Percentiles rank a stretch among this genome's conserved stretches.
Evolutionary conservation across 345 rosid genomes (phyloP).

Genomic region (Turnera subulata): DNA sequence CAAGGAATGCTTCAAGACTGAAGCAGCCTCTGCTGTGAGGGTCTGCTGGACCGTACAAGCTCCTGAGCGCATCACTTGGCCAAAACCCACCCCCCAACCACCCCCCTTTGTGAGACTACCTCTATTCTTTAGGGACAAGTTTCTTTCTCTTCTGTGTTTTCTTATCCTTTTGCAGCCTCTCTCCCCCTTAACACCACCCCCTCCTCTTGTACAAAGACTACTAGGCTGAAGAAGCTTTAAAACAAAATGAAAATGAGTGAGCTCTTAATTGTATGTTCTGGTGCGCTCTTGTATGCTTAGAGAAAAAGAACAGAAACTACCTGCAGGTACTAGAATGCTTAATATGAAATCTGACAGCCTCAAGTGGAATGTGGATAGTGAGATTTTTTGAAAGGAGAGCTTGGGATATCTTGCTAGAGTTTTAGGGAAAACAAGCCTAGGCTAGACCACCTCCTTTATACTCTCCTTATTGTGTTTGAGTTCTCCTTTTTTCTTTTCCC

Average conservation of each 20-base stretch:
- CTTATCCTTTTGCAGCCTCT: conserved; percentile 3
- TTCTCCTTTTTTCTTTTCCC: too few relatives aligned
- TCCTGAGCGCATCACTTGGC: conserved; percentile 80
- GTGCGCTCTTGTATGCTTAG: too few relatives aligned
- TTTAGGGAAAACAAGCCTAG: conserved; percentile 31
- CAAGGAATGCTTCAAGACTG: conserved; percentile 75
- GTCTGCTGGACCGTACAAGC: conserved; percentile 94
- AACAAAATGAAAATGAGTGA: too few relatives aligned
- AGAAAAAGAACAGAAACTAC: too few relatives aligned
- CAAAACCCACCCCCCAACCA: conserved; percentile 41
- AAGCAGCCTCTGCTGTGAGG: conserved; percentile 90
- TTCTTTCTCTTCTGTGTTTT: conserved; percentile 10
- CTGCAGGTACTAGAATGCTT: background rate
- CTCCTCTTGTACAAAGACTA: background rate
- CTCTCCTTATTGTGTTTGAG: conserved; percentile 24
- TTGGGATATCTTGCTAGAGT: conserved; percentile 22
- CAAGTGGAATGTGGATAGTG: background rate
- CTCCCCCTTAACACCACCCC: conserved; percentile 20
- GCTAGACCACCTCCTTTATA: conserved; percentile 41
- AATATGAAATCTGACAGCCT: conserved; percentile 6
- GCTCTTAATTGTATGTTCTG: too few relatives aligned
- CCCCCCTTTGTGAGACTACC: conserved; percentile 23
- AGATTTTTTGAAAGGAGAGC: conserved; percentile 18
- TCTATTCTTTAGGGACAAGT: conserved; percentile 6
- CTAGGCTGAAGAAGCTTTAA: background rate